These are phyloP conservation scores for Suillus alpinus DNA, from an alignment of 768 basidiomycete species.

Conservation along the genomic window DNA sequence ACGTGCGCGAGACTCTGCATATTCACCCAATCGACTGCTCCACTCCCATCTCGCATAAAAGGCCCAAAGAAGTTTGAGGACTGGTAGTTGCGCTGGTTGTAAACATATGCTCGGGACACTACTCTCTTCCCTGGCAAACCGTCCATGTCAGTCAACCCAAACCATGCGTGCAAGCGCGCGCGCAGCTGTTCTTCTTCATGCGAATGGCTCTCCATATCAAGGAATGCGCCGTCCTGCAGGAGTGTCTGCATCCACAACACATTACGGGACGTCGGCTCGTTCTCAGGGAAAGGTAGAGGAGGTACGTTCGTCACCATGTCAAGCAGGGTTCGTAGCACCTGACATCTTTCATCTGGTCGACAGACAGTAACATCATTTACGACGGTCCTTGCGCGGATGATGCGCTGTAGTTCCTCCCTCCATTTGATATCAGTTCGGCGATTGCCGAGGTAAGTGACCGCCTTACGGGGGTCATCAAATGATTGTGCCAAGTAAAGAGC, in stretches of 20 bases:
- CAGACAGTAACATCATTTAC: conserved; percentile 33
- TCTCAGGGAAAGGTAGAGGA: conserved; percentile 29
- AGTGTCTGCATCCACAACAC: conserved; percentile 48
- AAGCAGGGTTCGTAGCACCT: conserved; percentile 48
- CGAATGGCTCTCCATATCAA: conserved; percentile 32
- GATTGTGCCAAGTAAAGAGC: conserved; percentile 59
- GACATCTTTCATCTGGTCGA: conserved; percentile 41
- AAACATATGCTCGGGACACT: conserved; percentile 54
- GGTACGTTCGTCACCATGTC: conserved; percentile 43
- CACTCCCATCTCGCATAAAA: conserved; percentile 42
- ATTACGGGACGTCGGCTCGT: conserved; percentile 42
- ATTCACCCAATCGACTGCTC: conserved; percentile 58
- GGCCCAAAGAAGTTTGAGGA: conserved; percentile 55
- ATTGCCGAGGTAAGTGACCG: conserved; percentile 36
- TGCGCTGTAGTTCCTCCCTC: conserved; percentile 50
- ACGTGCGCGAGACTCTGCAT: conserved; percentile 53
- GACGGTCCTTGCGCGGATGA: conserved; percentile 55
- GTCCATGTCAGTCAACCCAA: conserved; percentile 52
- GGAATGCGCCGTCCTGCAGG: conserved; percentile 41
- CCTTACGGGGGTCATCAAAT: conserved; percentile 62
- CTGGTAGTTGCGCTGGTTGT: conserved; percentile 58
- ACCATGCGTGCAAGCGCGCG: conserved; percentile 52
- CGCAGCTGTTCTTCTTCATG: conserved; percentile 44
- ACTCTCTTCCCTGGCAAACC: conserved; percentile 29
- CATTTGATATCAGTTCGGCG: conserved; percentile 41